These are phyloP conservation scores for Artemisia tridentata DNA, from an alignment of 129 eudicot genomes.

Conservation along the genomic window DNA sequence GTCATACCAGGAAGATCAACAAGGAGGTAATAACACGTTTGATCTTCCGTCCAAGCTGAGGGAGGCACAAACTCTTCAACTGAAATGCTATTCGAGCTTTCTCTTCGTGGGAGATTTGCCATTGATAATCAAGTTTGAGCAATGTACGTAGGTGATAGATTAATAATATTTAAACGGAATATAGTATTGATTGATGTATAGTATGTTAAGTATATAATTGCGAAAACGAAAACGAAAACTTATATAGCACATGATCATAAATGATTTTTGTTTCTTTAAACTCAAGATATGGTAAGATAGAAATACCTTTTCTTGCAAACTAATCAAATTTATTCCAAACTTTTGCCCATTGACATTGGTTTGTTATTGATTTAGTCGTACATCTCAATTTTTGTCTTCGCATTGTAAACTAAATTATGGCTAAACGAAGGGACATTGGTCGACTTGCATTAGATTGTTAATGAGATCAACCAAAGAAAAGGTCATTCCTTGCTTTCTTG, in stretches of 20 bases:
- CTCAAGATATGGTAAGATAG: constrained; percentile 28
- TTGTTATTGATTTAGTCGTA: not conserved
- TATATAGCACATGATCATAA: constrained; percentile 10
- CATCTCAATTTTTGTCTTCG: not conserved
- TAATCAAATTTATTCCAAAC: constrained; percentile 43
- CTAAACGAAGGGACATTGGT: not conserved
- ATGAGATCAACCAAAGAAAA: not conserved
- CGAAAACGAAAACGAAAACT: constrained; percentile 2
- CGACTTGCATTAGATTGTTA: not conserved
- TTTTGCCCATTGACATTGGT: constrained; percentile 27
- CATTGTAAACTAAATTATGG: constrained; percentile 4
- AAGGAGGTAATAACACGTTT: constrained; percentile 41
- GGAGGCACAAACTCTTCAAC: constrained; percentile 51
- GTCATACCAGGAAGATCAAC: constrained; percentile 59
- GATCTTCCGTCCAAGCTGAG: constrained; percentile 55
- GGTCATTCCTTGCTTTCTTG: constrained; percentile 35
- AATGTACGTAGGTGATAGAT: not conserved
- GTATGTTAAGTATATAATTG: constrained; percentile 21
- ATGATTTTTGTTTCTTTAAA: constrained; percentile 29
- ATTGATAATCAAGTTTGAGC: constrained; percentile 14
- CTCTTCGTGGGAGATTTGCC: constrained; percentile 19
- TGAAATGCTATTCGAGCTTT: constrained; percentile 25
- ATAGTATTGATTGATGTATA: constrained; percentile 4
- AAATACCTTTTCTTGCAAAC: constrained; percentile 48
- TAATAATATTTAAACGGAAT: not conserved